Evolutionary conservation across 2,329 filamentous ascomycete species (phyloP).

Genomic region (Epichloe gansuensis): DNA sequence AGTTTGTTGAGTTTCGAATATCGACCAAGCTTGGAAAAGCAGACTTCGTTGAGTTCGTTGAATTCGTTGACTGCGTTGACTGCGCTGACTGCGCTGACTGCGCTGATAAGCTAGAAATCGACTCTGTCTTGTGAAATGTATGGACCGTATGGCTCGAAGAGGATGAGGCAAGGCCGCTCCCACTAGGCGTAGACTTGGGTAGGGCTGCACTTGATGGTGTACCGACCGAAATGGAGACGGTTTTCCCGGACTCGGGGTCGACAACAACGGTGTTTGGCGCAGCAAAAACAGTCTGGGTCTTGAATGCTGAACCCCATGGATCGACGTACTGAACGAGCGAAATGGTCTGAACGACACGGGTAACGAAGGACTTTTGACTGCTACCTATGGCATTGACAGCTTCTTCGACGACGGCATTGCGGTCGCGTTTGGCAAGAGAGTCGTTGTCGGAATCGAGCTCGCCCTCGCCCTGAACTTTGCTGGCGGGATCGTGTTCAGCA

Average conservation of each 20-base stretch:
- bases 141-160: not conserved
- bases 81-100: conserved; percentile 7
- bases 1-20: conserved; percentile 13
- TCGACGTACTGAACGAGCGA: conserved; percentile 42
- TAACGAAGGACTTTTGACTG: conserved; percentile 20
- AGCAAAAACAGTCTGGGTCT: conserved; percentile 29
- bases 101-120: conserved; percentile 9
- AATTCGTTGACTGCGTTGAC: not conserved
- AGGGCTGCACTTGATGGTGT: conserved; percentile 12
- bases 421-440: conserved; percentile 1
- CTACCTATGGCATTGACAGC: conserved; percentile 2
- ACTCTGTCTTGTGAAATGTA: conserved; percentile 1
- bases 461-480: conserved; percentile 12
- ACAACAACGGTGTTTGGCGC: conserved; percentile 26
- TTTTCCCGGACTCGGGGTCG: conserved; percentile 23
- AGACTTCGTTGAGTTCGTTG: conserved; percentile 8
- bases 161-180: conserved; percentile 11
- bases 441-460: conserved; percentile 4
- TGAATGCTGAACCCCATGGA: conserved; percentile 30
- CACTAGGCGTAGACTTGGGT: conserved; percentile 11
- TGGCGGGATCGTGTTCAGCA: conserved; percentile 13
- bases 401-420: conserved; percentile 10
- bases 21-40: conserved; percentile 6
- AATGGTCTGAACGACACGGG: conserved; percentile 39
- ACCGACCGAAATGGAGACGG: conserved; percentile 20